Evolutionary conservation across 2,329 filamentous ascomycete genomes (phyloP), one percentile per base, ranked within the genome.

Genomic region (Colletotrichum cereale): DNA sequence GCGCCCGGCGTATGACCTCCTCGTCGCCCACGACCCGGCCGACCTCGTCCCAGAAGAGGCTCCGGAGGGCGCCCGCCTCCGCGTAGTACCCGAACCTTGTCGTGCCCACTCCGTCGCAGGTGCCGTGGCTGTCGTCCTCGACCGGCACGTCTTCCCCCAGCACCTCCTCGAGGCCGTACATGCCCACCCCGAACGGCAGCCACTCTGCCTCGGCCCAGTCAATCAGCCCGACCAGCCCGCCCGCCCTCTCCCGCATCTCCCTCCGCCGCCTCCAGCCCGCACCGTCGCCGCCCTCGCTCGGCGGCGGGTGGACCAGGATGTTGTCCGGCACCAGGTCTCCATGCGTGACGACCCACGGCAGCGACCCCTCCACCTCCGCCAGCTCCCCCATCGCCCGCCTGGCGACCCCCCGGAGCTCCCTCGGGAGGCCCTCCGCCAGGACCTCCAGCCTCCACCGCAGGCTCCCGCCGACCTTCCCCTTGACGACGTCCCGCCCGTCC

Each of bases 161-260:
- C 1, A 91, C 76, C 77, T 89, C 85, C 75, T 92, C 89, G 0
- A 91, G 78, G 0, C 89, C 89, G 74, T 91, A 91, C 53, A 91
- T 77, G 34, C 86, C 86, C 3, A 87, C 82, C 0, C 90, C 90
- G 74, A 90, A 89, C 0, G 89, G 89, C 11, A 91, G 77, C 71
- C 81, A 85, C 76, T 91, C 89, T 0, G 86, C 88, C 76, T 92
- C 90, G 0, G 88, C 88, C 90, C 90, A 92, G 75, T 92, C 90
- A 0, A 92, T 82, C 1, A 92, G 70, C 1, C 89, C 90, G 0
- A 76, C 81, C 10, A 91, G 76, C 3, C 74, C 66, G 64, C 86
- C 87, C 0, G 82, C 82, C 14, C 60, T 61, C 44, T 36, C 67
- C 48, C 7, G 48, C 29, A 12, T 14, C n/a, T 16, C 52, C 44